Base-by-base conservation (phyloP, 768 basidiomycete species). In the Pleurotus tuber-regium region DNA sequence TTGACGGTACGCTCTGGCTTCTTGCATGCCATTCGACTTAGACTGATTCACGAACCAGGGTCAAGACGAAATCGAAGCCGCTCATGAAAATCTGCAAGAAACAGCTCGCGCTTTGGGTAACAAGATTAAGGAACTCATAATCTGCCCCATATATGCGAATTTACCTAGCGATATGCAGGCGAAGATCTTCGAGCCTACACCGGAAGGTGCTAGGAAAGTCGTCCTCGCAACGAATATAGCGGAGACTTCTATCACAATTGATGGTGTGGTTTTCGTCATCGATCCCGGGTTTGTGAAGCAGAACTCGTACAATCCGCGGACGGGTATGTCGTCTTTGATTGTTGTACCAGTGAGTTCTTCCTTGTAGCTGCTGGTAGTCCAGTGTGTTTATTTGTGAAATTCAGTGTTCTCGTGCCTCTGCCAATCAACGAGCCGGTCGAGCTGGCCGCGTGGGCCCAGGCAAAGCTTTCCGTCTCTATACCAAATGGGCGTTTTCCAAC, bases 251-350 rank as follows among this genome's bases (percentile, higher is more conserved):
- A 99, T 99, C 65, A 99, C 97, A 6, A 99, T 99, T 59, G 97
- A 98, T 50, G 97, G 97, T 24, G 97, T 99, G 4, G 96, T 98
- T 2, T 99, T 97, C 66, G 97, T 99, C 33, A 98, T 99, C 57
- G 97, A 99, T 66, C 97, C 97, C 2, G 97, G 97, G 10, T 98
- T 98, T 62, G 96, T 98, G 59, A 99, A 99, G 74, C 97, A 99
- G 65, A 98, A 99, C 66, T 89, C 93, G 33, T 99, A 97, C 66
- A 99, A 99, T 68, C 97, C 97, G 2, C 80, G 95, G 62, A 97
- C 97, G 38, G 96, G 97, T 11, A 99, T 99, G 97, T 94, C 92
- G 8, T 96, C 94, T 1, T 76, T 99, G 11, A 84, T 93, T 11
- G 93, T 99, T 28, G 95, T 98, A 46, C 97, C 97, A 0, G 92